Base-by-base conservation (phyloP, 257 asterid genomes). In the Solanum neorickii region DNA sequence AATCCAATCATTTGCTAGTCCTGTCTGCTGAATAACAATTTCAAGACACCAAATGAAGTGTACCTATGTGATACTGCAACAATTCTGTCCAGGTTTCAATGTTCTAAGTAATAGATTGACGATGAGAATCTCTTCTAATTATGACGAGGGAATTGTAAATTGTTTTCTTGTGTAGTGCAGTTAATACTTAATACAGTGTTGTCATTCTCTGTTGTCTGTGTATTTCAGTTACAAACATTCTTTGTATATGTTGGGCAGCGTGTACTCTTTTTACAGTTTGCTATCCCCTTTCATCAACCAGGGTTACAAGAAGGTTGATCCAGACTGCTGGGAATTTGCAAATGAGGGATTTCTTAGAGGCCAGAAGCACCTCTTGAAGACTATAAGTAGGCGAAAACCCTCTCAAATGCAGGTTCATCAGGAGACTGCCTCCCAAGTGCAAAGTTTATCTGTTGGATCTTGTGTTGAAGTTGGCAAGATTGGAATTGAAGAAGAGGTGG, bases 301-400 rank as follows among this genome's bases (percentile, higher is more conserved):
- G 97, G 97, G 97, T 66, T 94, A 93, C 92, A 93, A 92, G 91
- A 94, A 95, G 88, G 95, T 94, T 59, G 94, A 94, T 47, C 92
- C 95, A 13, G 95, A 93, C 84, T 92, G 92, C 33, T 90, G 93
- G 93, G 96, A 93, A 80, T 92, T 94, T 62, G 94, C 94, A 9
- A 94, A 94, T 86, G 97, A 92, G 88, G 92, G 93, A 7, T 94
- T 94, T 83, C 92, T 94, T 31, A 93, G 90, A 89, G 96, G 94
- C 41, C 93, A 91, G 27, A 93, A 91, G 73, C 93, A 94, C 83
- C 90, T 94, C 76, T 91, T 94, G 76, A 93, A 92, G 91, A 92
- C 87, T 86, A 95, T 95, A 87, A 92, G 80, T 87, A 91, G 98
- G 89, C 92, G 98, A 82, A 95, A 93, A 91, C 82, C 94, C 11